Evolutionary conservation across 2,329 filamentous ascomycete genomes (phyloP).

Genomic region (Colletotrichum sp.): DNA sequence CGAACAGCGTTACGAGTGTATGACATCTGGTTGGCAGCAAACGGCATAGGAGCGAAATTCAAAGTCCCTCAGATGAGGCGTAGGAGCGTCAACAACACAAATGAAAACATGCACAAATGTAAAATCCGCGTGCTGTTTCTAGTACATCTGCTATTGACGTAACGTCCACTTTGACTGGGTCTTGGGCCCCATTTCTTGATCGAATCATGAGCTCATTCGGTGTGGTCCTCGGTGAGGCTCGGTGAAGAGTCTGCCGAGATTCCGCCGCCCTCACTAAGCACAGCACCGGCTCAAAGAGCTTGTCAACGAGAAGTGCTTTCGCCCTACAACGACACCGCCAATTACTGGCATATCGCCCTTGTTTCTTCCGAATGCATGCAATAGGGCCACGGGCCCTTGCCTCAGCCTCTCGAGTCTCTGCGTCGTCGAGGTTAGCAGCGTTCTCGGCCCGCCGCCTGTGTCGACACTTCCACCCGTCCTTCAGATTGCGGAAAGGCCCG

Average conservation of each 20-base stretch:
- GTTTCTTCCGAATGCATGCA: slow-evolving; percentile 28
- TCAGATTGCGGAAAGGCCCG: slow-evolving; percentile 11
- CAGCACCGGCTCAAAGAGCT: slow-evolving; percentile 2
- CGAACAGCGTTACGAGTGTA: background rate
- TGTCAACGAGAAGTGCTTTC: background rate
- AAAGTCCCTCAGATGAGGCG: background rate
- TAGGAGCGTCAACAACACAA: background rate
- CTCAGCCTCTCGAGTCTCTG: slow-evolving; percentile 17
- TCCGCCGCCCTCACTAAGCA: slow-evolving; percentile 20
- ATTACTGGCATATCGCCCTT: slow-evolving; percentile 19
- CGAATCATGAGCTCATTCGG: background rate
- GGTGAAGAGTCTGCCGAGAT: slow-evolving; percentile 22
- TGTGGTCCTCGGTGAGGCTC: slow-evolving; percentile 4
- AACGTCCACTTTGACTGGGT: background rate
- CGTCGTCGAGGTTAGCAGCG: slow-evolving; percentile 8
- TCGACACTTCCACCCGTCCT: slow-evolving; percentile 23
- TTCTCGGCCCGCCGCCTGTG: slow-evolving; percentile 16
- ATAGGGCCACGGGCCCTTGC: slow-evolving; percentile 28
- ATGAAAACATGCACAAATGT: background rate
- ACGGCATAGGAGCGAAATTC: background rate
- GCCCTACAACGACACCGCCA: slow-evolving; percentile 14
- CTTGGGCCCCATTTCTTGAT: background rate
- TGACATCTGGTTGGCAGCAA: background rate
- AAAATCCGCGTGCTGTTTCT: background rate
- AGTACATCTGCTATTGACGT: background rate